Base-by-base conservation (phyloP, 2,329 filamentous ascomycete species). In the Sporothrix euskadiensis region DNA sequence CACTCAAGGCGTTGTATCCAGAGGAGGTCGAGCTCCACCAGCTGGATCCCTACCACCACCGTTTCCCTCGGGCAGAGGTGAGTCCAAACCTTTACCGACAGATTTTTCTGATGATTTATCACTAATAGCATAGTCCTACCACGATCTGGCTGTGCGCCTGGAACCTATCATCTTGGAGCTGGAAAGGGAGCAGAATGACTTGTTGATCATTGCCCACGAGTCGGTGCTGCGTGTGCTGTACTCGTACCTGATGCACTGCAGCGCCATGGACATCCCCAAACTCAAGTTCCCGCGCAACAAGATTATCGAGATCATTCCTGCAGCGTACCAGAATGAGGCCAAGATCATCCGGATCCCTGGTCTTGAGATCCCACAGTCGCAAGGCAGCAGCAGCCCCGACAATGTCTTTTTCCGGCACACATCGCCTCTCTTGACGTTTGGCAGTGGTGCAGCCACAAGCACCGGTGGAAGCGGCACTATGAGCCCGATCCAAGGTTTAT, bases 191-290 rank as follows among this genome's bases (percentile, higher is more conserved):
- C 93, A 98, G 78, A 97, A 97, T 77, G 96, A 99, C 80, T 87
- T 99, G n/a, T 88, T 99, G 71, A 98, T 99, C 80, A 98, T 99
- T 77, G 96, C 96, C 0, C 96, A 99, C 81, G 96, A 99, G 82
- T 97, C 94, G 70, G 96, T 99, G n/a, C 87, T 99, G 65, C 92
- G 96, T 59, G 96, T 99, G 32, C 87, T 99, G 3, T 99, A 99
- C 80, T 94, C 94, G 32, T 99, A 99, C 82, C 86, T 99, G 54
- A 99, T 99, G 96, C 96, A 97, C 78, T 98, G 96, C 83, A 96
- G 95, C 80, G 94, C 97, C 9, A 92, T 92, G 81, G 94, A 97
- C 79, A 99, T 99, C 75, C 96, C 96, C 4, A 92, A 91, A 77
- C 88, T 99, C 75, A 92, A 94, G 77, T 99, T 99, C 79, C 96